Conservation (phyloP, 495 filamentous ascomycete species). For the Penicillium egyptiacum region DNA sequence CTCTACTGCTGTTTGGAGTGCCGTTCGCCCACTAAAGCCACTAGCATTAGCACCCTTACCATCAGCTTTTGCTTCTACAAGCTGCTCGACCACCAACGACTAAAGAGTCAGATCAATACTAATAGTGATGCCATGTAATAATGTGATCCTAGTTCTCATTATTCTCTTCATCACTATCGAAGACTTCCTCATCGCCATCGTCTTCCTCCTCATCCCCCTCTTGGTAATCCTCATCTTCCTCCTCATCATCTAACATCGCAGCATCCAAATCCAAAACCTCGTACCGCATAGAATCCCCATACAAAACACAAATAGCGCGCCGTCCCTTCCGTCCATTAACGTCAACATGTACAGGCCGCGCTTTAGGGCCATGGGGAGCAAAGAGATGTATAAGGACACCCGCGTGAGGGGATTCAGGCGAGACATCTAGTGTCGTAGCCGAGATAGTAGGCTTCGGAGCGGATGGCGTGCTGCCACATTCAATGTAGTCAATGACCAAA, state of each 20-base stretch:
- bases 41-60: no score
- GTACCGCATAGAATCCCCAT: slow-evolving; percentile 55
- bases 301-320: slow-evolving; percentile 56
- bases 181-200: slow-evolving; percentile 4
- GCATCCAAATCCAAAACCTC: slow-evolving; percentile 58
- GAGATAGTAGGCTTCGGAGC: slow-evolving; percentile 19
- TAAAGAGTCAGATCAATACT: no score
- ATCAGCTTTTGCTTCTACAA: no score
- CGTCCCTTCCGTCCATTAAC: slow-evolving; percentile 56
- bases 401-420: slow-evolving; percentile 11
- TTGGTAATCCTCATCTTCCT: slow-evolving; percentile 27
- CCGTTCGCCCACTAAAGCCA: no score
- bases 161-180: slow-evolving; percentile 6
- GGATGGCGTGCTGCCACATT: slow-evolving; percentile 13
- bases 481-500: slow-evolving; percentile 20
- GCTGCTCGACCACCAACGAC: no score
- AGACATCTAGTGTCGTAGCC: slow-evolving; percentile 27
- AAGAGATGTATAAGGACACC: slow-evolving; percentile 38
- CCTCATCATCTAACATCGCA: slow-evolving; percentile 35
- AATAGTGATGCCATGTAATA: neutral
- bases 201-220: slow-evolving; percentile 18
- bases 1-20: no score
- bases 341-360: slow-evolving; percentile 47
- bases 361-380: slow-evolving; percentile 35
- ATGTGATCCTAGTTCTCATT: neutral